Percentiles rank a stretch among this genome's conserved stretches.
phyloP scores from a whole-genome alignment of 2,329 filamentous ascomycete species.

The Colletotrichum camelliae region DNA sequence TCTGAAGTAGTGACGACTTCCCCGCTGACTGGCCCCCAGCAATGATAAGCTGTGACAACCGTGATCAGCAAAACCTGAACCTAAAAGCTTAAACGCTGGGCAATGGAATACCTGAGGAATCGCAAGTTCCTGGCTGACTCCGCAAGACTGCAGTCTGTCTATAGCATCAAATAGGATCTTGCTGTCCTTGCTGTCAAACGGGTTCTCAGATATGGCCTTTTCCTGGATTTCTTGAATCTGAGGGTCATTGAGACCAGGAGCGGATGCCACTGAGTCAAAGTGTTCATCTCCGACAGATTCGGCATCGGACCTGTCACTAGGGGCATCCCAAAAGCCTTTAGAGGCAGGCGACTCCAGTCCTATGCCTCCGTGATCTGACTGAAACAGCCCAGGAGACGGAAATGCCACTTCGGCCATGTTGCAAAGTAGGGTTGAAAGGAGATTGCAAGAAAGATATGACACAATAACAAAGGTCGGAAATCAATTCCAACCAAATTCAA shows the following conservation, averaged over 20 bases:
- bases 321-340: neutral
- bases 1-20: slow-evolving; percentile 42
- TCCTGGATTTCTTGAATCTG: neutral
- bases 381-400: neutral
- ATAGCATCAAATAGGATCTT: slow-evolving; percentile 41
- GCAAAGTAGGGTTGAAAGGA: rapidly evolving
- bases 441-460: rapidly evolving
- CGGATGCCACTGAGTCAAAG: neutral
- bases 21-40: slow-evolving; percentile 41
- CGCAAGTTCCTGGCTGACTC: slow-evolving; percentile 31
- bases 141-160: slow-evolving; percentile 37
- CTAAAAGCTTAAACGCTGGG: neutral
- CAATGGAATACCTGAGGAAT: slow-evolving; percentile 35
- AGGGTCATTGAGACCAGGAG: neutral
- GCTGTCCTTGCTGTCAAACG: slow-evolving; percentile 39
- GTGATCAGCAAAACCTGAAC: neutral
- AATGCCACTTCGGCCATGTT: neutral
- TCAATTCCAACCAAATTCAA: neutral
- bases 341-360: neutral
- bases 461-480: neutral
- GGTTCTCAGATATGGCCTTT: slow-evolving; percentile 25
- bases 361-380: neutral
- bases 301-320: neutral
- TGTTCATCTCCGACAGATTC: neutral
- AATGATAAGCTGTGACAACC: slow-evolving; percentile 35